Evolutionary conservation across 2,329 filamentous ascomycete species (phyloP).

Genomic region (Cercospora citrullina): DNA sequence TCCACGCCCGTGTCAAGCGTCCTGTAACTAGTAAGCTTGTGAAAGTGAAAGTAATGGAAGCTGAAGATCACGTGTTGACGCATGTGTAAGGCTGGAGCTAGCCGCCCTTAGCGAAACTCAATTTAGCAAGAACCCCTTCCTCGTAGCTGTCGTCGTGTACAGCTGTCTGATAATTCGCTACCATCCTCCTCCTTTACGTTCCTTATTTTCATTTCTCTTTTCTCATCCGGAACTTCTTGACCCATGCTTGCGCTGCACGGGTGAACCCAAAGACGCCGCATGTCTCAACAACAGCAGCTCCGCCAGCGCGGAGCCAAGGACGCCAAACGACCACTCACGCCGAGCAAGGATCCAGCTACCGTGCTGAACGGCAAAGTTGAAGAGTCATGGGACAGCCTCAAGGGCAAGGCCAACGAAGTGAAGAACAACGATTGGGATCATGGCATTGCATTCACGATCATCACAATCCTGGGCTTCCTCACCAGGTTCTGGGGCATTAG

Average conservation of each 20-base stretch:
- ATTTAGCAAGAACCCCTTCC: not conserved
- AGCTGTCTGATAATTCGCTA: conserved; percentile 8
- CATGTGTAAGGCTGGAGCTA: not conserved
- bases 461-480: conserved; percentile 81
- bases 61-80: not conserved
- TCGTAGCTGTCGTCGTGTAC: not conserved
- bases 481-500: conserved; percentile 96
- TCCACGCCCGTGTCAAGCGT: not conserved
- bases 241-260: conserved; percentile 1
- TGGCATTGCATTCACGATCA: conserved; percentile 71
- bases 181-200: conserved; percentile 15
- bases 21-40: not conserved
- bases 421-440: conserved; percentile 69
- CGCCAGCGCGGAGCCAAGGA: conserved; percentile 28
- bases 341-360: conserved; percentile 22
- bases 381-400: conserved; percentile 43
- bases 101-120: not conserved
- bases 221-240: not conserved
- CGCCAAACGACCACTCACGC: conserved; percentile 30
- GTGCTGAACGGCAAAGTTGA: conserved; percentile 37
- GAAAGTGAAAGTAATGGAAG: not conserved
- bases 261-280: conserved; percentile 4
- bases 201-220: conserved; percentile 2
- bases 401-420: conserved; percentile 36
- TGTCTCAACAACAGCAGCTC: conserved; percentile 19